Conservation (phyloP, 768 basidiomycete genomes). For the Lenzites betulinus region DNA sequence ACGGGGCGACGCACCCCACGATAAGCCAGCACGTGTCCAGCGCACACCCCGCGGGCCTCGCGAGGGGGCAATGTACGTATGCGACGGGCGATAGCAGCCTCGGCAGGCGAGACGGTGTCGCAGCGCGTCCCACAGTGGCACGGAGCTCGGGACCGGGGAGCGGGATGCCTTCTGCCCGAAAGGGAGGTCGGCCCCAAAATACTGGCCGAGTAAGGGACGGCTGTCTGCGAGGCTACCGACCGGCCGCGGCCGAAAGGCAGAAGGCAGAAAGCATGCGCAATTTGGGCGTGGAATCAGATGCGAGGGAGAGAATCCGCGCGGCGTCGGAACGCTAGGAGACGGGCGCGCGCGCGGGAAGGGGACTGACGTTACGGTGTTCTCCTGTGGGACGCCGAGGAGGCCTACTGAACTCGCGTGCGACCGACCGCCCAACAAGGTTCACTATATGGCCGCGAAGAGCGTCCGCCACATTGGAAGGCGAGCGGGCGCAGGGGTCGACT, state of each 20-base stretch:
- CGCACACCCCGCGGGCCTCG: slow-evolving; percentile 1
- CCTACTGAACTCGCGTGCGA: slow-evolving; percentile 1
- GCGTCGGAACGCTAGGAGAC: slow-evolving; percentile 7
- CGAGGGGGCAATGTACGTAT: slow-evolving; percentile 8
- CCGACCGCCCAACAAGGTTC: not conserved
- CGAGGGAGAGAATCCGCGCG: not conserved
- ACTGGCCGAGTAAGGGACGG: slow-evolving; percentile 5
- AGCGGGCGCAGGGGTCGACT: not conserved
- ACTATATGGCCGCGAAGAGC: not conserved
- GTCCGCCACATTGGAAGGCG: not conserved
- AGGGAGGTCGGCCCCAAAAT: slow-evolving; percentile 4
- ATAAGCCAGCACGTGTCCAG: slow-evolving; percentile 19
- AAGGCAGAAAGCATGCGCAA: not conserved
- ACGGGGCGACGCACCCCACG: slow-evolving; percentile 11
- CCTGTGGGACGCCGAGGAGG: slow-evolving; percentile 1
- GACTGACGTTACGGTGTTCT: not conserved
- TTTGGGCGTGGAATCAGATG: slow-evolving; percentile 1
- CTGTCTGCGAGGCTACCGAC: slow-evolving; percentile 13
- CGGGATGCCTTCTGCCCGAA: slow-evolving; percentile 8
- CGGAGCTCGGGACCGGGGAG: slow-evolving; percentile 21
- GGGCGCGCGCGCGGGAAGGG: not conserved
- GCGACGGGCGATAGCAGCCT: slow-evolving; percentile 1
- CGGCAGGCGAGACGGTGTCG: not conserved
- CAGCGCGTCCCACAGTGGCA: not conserved
- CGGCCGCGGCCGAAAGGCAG: slow-evolving; percentile 8